Evolutionary conservation across 768 basidiomycete species (phyloP), one percentile per base, ranked within the genome.

Genomic region (Myochromella boudieri): DNA sequence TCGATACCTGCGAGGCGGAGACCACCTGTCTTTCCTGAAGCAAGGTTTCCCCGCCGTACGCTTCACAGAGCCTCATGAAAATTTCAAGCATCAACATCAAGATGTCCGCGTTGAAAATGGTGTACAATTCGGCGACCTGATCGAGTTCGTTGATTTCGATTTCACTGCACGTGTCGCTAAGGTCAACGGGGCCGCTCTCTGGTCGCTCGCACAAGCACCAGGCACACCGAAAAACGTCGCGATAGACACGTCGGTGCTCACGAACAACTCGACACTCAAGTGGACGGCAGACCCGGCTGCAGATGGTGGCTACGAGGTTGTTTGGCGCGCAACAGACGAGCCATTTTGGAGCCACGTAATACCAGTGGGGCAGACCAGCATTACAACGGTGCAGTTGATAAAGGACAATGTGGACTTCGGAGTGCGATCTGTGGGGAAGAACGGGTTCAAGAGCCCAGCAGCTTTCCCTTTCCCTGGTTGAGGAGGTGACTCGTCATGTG

Each of bases 31-130:
- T 14, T 80, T 80, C 74, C 66, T 78, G 22, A 54, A 61, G 25
- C 64, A 64, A 48, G 78, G 78, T 11, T 78, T 73, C 64, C 66
- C 80, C 10, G 80, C 78, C 0, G 72, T 77, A 18, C 73, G 78
- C 20, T 80, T 79, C 65, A 79, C 76, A 1, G 80, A 80, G 52
- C 78, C 77, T 6, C 64, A 75, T 57, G 78, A 81, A 59, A 71
- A 80, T 56, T 80, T 77, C 57, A 75, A 73, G 24, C 78, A 80
- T 55, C 78, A 81, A 59, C 77, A 80, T 56, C 80, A 81, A 58
- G 71, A 81, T 55, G 67, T 75, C 36, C 73, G 78, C 21, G 68
- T 81, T 34, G 65, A 60, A 24, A 66, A 75, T 27, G 77, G 77
- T 6, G 58, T 71, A 15, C 78, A 80, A 57, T 80, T 77, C 52